phyloP scores from a whole-genome alignment of 2,329 filamentous ascomycete genomes.

The Elsinoe batatas region DNA sequence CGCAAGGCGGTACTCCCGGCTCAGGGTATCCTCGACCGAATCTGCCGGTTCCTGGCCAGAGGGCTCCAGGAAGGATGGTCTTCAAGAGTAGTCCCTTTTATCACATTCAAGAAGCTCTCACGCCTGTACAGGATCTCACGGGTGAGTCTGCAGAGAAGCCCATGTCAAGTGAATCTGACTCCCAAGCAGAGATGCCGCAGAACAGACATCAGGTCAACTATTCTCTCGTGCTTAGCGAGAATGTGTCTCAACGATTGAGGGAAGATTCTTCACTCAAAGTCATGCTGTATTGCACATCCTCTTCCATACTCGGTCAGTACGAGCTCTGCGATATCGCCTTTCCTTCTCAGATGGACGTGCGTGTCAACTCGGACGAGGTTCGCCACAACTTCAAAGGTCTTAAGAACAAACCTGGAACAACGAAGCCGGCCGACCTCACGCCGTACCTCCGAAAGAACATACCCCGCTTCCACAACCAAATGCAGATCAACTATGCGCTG shows the following conservation, averaged over 20 bases:
- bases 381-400: constrained; percentile 89
- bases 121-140: constrained; percentile 58
- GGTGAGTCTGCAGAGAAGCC: constrained; percentile 42
- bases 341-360: constrained; percentile 84
- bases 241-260: constrained; percentile 46
- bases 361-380: constrained; percentile 77
- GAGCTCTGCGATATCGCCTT: constrained; percentile 63
- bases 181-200: constrained; percentile 45
- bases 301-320: constrained; percentile 45
- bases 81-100: constrained; percentile 85
- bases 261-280: constrained; percentile 56
- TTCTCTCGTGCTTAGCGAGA: constrained; percentile 47
- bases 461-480: constrained; percentile 60
- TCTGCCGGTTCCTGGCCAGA: not conserved
- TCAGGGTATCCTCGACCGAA: not conserved
- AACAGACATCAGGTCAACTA: constrained; percentile 51
- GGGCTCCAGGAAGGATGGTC: constrained; percentile 33
- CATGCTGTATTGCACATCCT: constrained; percentile 70
- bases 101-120: constrained; percentile 54
- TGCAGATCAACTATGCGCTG: constrained; percentile 85
- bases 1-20: not conserved
- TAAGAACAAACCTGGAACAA: constrained; percentile 94
- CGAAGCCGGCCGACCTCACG: constrained; percentile 86
- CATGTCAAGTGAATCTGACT: constrained; percentile 18
- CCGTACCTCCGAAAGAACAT: constrained; percentile 55